Conservation (phyloP, 345 rosid species). For the Eucalyptus rudis region DNA sequence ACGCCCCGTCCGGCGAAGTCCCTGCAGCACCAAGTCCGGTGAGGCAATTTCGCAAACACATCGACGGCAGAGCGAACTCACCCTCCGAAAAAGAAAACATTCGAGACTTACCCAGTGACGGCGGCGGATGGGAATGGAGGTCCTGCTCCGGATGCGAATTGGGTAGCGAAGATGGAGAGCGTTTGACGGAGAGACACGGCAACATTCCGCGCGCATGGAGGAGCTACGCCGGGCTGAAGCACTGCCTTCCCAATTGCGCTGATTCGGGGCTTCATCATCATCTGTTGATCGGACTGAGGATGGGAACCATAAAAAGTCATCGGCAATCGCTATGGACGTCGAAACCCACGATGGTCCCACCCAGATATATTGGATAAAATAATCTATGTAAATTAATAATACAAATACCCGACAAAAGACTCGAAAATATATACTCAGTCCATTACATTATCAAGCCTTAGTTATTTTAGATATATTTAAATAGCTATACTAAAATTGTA, state of each 20-base stretch:
- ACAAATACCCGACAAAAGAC: not conserved
- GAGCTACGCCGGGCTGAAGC: not conserved
- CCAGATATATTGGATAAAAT: not conserved
- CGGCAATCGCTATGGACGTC: not conserved
- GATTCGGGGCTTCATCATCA: not conserved
- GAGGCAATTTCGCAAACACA: no score
- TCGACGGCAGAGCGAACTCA: no score
- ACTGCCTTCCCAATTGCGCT: not conserved
- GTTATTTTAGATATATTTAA: not conserved
- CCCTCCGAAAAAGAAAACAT: no score
- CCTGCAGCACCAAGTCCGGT: no score
- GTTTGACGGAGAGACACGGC: slow-evolving; percentile 36
- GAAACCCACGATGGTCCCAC: not conserved
- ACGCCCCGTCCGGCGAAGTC: no score
- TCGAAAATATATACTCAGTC: not conserved
- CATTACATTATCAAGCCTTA: not conserved
- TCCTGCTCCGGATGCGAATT: no score
- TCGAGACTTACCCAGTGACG: no score
- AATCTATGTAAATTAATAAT: not conserved
- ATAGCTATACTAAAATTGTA: not conserved
- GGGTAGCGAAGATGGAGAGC: not conserved
- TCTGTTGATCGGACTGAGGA: not conserved
- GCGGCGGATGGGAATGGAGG: no score
- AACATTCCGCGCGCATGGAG: slow-evolving; percentile 5
- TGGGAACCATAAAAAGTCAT: not conserved